phyloP scores from a whole-genome alignment of 176 grass and related monocot genomes.

The maize (Zea mays) region Zm-B73-REFERENCE-NAM-5.0 NC_050104.1:133919501-133920000 shows the following conservation, averaged over 20 bases:
- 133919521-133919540: slow-evolving; percentile 83
- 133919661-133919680: background rate
- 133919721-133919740: background rate
- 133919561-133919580: slow-evolving; percentile 7
- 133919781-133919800: slow-evolving; percentile 97
- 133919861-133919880: slow-evolving; percentile 94
- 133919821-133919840: slow-evolving; percentile 84
- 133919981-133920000: background rate
- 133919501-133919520: slow-evolving; percentile 80
- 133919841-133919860: slow-evolving; percentile 99
- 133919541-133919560: slow-evolving; percentile 4
- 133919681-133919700: background rate
- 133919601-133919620: background rate
- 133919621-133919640: background rate
- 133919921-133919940: background rate
- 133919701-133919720: slow-evolving; percentile 14
- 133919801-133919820: slow-evolving; percentile 99
- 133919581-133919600: background rate
- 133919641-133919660: slow-evolving; percentile 8
- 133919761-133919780: slow-evolving; percentile 92
- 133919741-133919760: slow-evolving; percentile 68
- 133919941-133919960: background rate
- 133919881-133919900: slow-evolving; percentile 69
- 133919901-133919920: slow-evolving; percentile 67
- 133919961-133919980: background rate